A percentile compares a stretch with the other conserved stretches of the same genome.
These are phyloP conservation scores for Saccharomyces mikatae DNA, from an alignment of 805 yeast genomes.

Conservation along the genomic window DNA sequence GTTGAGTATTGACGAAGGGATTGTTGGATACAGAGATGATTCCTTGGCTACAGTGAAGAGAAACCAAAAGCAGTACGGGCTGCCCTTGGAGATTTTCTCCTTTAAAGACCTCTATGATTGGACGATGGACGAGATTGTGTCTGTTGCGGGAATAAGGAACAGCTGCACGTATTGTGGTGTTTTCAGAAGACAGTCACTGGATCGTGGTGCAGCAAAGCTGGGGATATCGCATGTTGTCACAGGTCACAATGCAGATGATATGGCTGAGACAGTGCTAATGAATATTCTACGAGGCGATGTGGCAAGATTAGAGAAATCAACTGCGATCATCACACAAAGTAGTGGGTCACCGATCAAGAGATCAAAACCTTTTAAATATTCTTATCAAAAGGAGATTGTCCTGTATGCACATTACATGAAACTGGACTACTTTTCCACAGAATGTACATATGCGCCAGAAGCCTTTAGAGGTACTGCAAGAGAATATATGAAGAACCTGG, in stretches of 20 bases:
- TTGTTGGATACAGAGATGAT: conserved; percentile 93
- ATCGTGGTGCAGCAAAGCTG: conserved; percentile 85
- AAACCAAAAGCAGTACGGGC: conserved; percentile 74
- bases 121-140: conserved; percentile 98
- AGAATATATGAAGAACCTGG: conserved; percentile 81
- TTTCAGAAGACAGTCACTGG: conserved; percentile 89
- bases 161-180: conserved; percentile 99
- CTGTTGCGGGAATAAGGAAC: conserved; percentile 86
- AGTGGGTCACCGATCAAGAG: conserved; percentile 85
- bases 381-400: conserved; percentile 95
- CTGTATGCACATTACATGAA: conserved; percentile 94
- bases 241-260: conserved; percentile 98
- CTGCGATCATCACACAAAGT: conserved; percentile 74
- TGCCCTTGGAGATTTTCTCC: conserved; percentile 73
- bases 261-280: conserved; percentile 98
- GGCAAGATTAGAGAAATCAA: conserved; percentile 82
- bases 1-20: conserved; percentile 91
- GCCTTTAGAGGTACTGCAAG: conserved; percentile 98
- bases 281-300: conserved; percentile 92
- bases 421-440: conserved; percentile 92
- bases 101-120: conserved; percentile 87
- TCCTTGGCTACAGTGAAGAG: conserved; percentile 94
- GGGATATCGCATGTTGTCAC: conserved; percentile 89
- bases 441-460: conserved; percentile 96
- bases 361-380: conserved; percentile 90